Percentiles rank a stretch among this genome's conserved stretches.
phyloP scores from a whole-genome alignment of 108 stramenopile species.

The Seminavis robusta region DNA sequence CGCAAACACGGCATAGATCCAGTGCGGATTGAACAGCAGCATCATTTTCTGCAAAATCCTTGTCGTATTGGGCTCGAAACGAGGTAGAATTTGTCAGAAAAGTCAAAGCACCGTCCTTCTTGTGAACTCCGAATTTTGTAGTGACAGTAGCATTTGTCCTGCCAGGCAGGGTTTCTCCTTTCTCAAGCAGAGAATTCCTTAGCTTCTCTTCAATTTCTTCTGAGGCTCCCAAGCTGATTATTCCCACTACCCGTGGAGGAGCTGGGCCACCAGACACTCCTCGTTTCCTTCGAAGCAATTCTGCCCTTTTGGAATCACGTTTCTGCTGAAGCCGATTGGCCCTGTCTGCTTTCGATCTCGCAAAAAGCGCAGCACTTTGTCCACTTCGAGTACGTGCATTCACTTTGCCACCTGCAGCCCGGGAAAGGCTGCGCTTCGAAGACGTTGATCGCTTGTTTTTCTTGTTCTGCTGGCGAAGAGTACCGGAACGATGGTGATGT shows the following conservation, averaged over 20 bases:
- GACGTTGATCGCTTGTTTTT: constrained; percentile 74
- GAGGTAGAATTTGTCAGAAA: constrained; percentile 69
- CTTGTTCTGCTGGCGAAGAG: constrained; percentile 72
- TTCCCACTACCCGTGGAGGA: constrained; percentile 83
- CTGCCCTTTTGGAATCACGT: constrained; percentile 46
- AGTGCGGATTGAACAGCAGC: constrained; percentile 76
- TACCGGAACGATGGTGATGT: constrained; percentile 53
- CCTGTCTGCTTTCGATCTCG: constrained; percentile 69
- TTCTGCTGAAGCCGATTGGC: constrained; percentile 57
- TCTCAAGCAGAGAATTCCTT: constrained; percentile 22
- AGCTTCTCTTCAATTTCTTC: constrained; percentile 58
- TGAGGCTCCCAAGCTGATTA: constrained; percentile 68
- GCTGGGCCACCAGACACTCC: constrained; percentile 33
- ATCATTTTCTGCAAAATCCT: constrained; percentile 29
- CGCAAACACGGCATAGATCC: constrained; percentile 85
- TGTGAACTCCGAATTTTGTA: constrained; percentile 63
- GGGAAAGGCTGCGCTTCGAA: constrained; percentile 62
- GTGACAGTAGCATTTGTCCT: constrained; percentile 44
- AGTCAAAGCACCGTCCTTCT: constrained; percentile 76
- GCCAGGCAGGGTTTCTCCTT: constrained; percentile 4
- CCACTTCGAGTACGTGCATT: constrained; percentile 12
- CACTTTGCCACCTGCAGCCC: constrained; percentile 65
- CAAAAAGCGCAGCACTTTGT: constrained; percentile 13
- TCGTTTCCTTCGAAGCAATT: constrained; percentile 41
- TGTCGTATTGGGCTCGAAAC: constrained; percentile 29